These are phyloP conservation scores for Colletotrichum navitas DNA, from an alignment of 2,329 filamentous ascomycete species.

Conservation along the genomic window DNA sequence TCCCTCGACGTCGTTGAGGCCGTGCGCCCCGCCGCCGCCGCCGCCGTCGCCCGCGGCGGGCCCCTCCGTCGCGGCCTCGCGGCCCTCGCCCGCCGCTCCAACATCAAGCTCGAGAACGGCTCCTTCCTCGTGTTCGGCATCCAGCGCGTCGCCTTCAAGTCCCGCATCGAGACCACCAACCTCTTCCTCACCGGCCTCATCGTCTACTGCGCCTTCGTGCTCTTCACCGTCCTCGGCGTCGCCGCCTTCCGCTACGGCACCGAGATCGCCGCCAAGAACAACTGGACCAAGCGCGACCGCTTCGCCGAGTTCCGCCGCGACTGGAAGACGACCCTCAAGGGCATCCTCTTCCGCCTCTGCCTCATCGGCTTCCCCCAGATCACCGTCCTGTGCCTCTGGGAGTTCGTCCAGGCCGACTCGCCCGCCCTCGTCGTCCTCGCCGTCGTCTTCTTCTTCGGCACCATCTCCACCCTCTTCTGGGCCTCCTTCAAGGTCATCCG, in stretches of 20 bases:
- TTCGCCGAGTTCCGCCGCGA: conserved; percentile 95
- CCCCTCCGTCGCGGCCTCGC: conserved; percentile 62
- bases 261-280: conserved; percentile 80
- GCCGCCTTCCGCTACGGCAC: conserved; percentile 83
- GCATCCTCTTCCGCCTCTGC: conserved; percentile 90
- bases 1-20: conserved; percentile 51
- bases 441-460: conserved; percentile 88
- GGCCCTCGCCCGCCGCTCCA: conserved; percentile 64
- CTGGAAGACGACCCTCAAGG: conserved; percentile 93
- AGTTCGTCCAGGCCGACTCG: conserved; percentile 88
- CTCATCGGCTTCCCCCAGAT: conserved; percentile 94
- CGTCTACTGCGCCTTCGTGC: conserved; percentile 89
- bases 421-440: conserved; percentile 87
- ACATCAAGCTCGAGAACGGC: conserved; percentile 66
- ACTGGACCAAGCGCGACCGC: conserved; percentile 85
- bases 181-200: conserved; percentile 92
- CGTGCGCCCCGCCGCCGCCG: conserved; percentile 57
- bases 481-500: conserved; percentile 90
- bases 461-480: conserved; percentile 83
- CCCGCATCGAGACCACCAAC: conserved; percentile 88
- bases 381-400: conserved; percentile 91
- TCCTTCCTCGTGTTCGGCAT: conserved; percentile 81
- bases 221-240: conserved; percentile 79
- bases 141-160: conserved; percentile 88
- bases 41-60: conserved; percentile 36